These are phyloP conservation scores for Candida montana DNA, from an alignment of 805 yeast species.

Conservation along the genomic window DNA sequence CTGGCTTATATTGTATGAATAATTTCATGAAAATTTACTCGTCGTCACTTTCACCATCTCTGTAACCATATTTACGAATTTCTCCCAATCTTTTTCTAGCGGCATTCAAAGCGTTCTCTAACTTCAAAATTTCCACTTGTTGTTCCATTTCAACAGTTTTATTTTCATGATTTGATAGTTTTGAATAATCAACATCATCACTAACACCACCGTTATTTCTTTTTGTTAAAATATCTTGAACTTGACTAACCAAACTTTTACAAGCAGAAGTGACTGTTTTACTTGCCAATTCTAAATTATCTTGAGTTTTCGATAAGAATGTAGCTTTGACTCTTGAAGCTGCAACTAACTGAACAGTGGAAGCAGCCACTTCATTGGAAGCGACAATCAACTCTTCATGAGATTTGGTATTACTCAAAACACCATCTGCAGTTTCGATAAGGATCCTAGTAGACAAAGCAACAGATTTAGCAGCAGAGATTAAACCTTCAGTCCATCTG, in stretches of 20 bases:
- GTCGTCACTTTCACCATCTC: conserved; percentile 56
- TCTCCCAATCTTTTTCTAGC: conserved; percentile 83
- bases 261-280: conserved; percentile 73
- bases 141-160: conserved; percentile 88
- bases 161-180: conserved; percentile 70
- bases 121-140: conserved; percentile 81
- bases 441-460: conserved; percentile 79
- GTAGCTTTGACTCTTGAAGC: conserved; percentile 85
- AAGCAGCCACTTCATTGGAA: conserved; percentile 86
- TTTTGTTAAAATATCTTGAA: conserved; percentile 50
- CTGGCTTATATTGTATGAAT: too few species aligned
- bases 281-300: conserved; percentile 62
- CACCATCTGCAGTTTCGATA: conserved; percentile 84
- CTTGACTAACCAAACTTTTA: conserved; percentile 62
- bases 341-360: conserved; percentile 88
- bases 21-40: conserved; percentile 20
- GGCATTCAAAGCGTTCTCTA: conserved; percentile 63
- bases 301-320: conserved; percentile 71
- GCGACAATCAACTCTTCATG: conserved; percentile 86
- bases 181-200: conserved; percentile 56
- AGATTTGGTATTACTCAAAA: conserved; percentile 53
- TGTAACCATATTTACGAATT: conserved; percentile 73
- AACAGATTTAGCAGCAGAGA: conserved; percentile 84
- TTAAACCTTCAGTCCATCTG: conserved; percentile 90
- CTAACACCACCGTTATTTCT: conserved; percentile 27